These are phyloP conservation scores for Hyphopichia pseudoburtonii DNA, from an alignment of 1,139 yeast species.

Conservation along the genomic window DNA sequence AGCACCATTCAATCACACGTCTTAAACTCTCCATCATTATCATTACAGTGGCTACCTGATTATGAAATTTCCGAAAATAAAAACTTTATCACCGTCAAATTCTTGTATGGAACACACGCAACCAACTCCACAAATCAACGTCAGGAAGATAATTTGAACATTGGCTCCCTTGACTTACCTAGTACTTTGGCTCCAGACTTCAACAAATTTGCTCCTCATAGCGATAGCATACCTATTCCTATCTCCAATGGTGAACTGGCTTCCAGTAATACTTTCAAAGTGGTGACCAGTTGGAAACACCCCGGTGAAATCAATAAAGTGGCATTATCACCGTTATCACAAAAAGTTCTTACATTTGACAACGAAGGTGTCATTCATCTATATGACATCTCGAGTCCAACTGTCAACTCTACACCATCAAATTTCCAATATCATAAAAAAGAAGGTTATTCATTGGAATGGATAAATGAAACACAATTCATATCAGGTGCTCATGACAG, in stretches of 20 bases:
- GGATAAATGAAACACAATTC: conserved; percentile 51
- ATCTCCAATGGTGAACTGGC: conserved; percentile 14
- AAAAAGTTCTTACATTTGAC: conserved; percentile 50
- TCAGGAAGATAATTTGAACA: conserved; percentile 43
- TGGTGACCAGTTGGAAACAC: conserved; percentile 49
- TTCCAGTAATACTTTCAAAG: conserved; percentile 27
- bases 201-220: conserved; percentile 17
- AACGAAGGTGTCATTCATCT: conserved; percentile 49
- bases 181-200: conserved; percentile 45
- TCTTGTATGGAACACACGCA: conserved; percentile 52
- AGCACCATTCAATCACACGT: conserved; percentile 72
- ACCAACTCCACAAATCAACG: conserved; percentile 21
- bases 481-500: conserved; percentile 70
- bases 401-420: conserved; percentile 18
- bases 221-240: conserved; percentile 24
- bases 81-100: conserved; percentile 36
- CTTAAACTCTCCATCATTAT: conserved; percentile 59
- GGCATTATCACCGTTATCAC: conserved; percentile 29
- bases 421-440: conserved; percentile 59
- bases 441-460: conserved; percentile 72
- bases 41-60: conserved; percentile 51
- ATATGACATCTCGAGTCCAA: conserved; percentile 29
- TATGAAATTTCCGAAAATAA: conserved; percentile 33
- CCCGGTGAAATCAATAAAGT: conserved; percentile 54
- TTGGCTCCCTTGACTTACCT: conserved; percentile 51